Base-by-base conservation (phyloP, 2,329 filamentous ascomycete species). In the Trichoderma brevicompactum region DNA sequence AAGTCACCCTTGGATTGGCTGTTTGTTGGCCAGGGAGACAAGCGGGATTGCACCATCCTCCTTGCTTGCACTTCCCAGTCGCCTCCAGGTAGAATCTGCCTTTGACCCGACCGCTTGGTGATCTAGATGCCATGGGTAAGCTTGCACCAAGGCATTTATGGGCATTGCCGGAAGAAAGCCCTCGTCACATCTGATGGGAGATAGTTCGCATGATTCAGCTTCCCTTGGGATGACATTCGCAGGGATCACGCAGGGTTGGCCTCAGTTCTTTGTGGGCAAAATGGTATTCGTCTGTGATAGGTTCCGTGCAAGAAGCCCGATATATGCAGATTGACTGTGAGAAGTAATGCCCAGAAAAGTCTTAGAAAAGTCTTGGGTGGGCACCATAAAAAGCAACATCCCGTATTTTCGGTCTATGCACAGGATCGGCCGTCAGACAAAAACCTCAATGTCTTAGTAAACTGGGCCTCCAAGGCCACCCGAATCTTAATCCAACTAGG, bases 341-440 rank as follows among this genome's bases (percentile, higher is more conserved):
- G 23, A 15, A 10, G n/a, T n/a, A 23, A 36, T 36, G 9, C 7
- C 28, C 48, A 23, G 23, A 28, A 2, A 28, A 28, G 23, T 28
- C 23, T 28, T 28, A 5, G 23, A 28, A 46, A 40, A 17, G 8
- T 19, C 32, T 46, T 38, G 60, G 6, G 23, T n/a, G 23, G n/a
- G 13, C 10, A 36, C 60, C 40, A 44, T 53, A 36, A 54, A 65
- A 61, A 65, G 41, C 32, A 60, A 65, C 55, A 54, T 36, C 13
- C 19, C 32, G 40, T n/a, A 38, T 48, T 50, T 13, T 50, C 44
- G 62, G 62, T 23, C 55, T 19, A 56, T 56, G 43, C 62, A 59
- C 49, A 52, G 44, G 62, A 65, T 65, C 50, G 64, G 38, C 49
- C n/a, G 23, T 55, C 36, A 55, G 49, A 61, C 64, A 62, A 49